These are phyloP conservation scores for Porcisia deanei DNA, from an alignment of 208 protist species.

Conservation along the genomic window DNA sequence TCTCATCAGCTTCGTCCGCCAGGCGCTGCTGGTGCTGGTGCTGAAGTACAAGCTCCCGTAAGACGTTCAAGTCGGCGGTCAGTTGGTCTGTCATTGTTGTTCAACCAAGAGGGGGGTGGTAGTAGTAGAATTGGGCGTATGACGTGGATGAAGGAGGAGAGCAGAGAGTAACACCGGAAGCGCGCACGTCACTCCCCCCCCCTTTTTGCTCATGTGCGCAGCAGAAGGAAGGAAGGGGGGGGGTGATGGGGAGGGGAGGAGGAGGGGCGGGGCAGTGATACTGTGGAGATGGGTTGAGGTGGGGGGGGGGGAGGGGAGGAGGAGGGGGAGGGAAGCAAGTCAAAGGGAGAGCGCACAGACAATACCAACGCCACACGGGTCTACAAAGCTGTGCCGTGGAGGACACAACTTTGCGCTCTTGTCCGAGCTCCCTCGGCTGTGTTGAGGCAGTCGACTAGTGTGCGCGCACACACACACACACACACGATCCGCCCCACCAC, in stretches of 20 bases:
- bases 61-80: background rate
- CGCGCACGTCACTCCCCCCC: background rate
- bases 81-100: background rate
- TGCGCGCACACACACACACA: background rate
- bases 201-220: background rate
- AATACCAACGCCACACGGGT: background rate
- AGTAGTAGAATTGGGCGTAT: background rate
- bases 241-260: background rate
- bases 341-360: background rate
- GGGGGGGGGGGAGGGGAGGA: background rate
- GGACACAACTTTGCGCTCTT: background rate
- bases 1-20: background rate
- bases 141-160: background rate
- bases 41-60: slow-evolving; percentile 9
- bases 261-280: background rate
- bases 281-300: background rate
- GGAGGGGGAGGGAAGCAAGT: background rate
- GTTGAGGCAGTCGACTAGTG: background rate
- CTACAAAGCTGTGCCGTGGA: background rate
- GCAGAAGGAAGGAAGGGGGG: background rate
- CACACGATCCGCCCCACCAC: background rate
- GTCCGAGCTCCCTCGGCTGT: background rate
- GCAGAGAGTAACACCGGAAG: background rate
- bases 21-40: slow-evolving; percentile 12
- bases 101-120: background rate